phyloP scores from a whole-genome alignment of 371 early-diverging fungal genomes.

The Apophysomyces ossiformis region DNA sequence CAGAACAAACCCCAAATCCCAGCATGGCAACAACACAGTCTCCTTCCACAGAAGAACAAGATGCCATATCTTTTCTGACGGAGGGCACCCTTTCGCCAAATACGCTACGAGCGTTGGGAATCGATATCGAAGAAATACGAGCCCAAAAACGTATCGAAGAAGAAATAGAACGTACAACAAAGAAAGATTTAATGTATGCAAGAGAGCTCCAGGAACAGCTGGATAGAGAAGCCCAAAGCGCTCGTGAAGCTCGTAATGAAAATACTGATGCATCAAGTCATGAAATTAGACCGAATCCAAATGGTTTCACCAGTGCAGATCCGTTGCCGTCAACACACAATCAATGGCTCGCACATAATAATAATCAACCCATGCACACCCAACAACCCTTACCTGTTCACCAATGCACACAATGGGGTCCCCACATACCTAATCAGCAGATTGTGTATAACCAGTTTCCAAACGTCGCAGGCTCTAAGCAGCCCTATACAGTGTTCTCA shows the following conservation, averaged over 20 bases:
- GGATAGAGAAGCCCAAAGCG: constrained; percentile 13
- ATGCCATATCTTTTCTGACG: constrained; percentile 13
- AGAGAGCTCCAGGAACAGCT: constrained; percentile 21
- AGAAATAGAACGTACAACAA: constrained; percentile 14
- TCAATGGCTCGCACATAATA: neutral
- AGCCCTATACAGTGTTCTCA: too few species aligned
- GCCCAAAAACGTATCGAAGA: constrained; percentile 23
- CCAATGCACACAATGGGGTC: neutral
- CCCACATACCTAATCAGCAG: neutral
- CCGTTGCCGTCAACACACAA: neutral
- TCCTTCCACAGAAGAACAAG: neutral
- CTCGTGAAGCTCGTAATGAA: neutral
- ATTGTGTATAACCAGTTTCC: too few species aligned
- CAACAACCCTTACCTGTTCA: neutral
- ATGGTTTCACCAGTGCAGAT: too few species aligned
- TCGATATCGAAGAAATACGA: constrained; percentile 26
- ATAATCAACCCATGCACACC: neutral
- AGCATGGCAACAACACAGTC: neutral
- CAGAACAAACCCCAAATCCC: neutral
- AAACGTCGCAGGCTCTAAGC: too few species aligned
- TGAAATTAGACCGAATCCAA: neutral
- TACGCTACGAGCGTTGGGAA: constrained; percentile 20
- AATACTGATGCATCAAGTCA: neutral
- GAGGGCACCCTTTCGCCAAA: constrained; percentile 24
- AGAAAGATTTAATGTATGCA: constrained; percentile 21